Percentiles rank a stretch among this genome's conserved stretches.
Evolutionary conservation across 2,329 filamentous ascomycete species (phyloP).

Genomic region (Tolypocladium tundrense): DNA sequence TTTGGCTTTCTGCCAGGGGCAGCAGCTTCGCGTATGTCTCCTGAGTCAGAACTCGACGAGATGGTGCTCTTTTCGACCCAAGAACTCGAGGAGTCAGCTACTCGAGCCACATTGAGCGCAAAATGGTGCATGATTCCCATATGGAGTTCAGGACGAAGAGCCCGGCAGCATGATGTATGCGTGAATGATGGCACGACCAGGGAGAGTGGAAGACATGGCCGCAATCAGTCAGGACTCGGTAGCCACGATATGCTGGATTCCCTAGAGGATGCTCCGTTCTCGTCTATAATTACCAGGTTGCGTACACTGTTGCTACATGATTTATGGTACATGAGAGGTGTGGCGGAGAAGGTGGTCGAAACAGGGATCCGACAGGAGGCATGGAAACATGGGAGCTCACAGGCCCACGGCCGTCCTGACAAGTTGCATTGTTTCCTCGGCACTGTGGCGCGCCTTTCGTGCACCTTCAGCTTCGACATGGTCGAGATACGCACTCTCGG

Average conservation of each 20-base stretch:
- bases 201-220: not conserved
- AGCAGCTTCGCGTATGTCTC: slow-evolving; percentile 52
- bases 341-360: not conserved
- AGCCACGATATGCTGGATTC: no score
- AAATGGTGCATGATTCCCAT: not conserved
- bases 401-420: slow-evolving; percentile 43
- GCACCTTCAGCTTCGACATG: slow-evolving; percentile 49
- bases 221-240: not conserved
- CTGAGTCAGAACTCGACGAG: slow-evolving; percentile 14
- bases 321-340: not conserved
- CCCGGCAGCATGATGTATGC: not conserved
- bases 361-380: not conserved
- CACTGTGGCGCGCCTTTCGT: slow-evolving; percentile 49
- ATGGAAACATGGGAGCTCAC: slow-evolving; percentile 7
- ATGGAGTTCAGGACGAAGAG: no score
- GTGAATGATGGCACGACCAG: not conserved
- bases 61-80: not conserved
- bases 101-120: not conserved
- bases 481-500: slow-evolving; percentile 42
- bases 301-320: not conserved
- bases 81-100: not conserved
- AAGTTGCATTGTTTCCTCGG: slow-evolving; percentile 44
- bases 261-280: no score
- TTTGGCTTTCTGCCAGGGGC: slow-evolving; percentile 59
- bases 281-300: not conserved